Evolutionary conservation across 345 rosid genomes (phyloP).

Genomic region (Citrus trifoliata): DNA sequence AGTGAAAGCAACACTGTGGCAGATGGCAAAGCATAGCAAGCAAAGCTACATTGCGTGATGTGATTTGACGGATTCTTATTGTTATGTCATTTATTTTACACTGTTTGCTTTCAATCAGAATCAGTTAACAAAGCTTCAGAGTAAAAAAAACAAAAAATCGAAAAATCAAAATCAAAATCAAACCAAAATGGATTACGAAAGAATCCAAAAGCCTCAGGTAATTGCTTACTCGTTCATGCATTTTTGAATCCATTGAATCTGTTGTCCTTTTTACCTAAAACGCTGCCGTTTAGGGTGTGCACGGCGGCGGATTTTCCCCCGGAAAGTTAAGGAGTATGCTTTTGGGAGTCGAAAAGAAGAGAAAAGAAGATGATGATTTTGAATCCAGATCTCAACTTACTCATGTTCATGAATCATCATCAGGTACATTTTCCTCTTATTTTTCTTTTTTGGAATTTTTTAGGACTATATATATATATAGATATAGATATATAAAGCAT

Average conservation of each 20-base stretch:
- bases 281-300: slow-evolving; percentile 12
- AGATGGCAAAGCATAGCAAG: background rate
- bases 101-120: too few species aligned
- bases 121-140: background rate
- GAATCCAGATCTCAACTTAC: slow-evolving; percentile 59
- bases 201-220: slow-evolving; percentile 76
- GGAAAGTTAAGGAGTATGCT: slow-evolving; percentile 73
- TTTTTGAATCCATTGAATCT: background rate
- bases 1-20: too few species aligned
- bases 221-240: background rate
- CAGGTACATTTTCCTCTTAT: background rate
- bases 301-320: slow-evolving; percentile 72
- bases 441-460: background rate
- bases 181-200: slow-evolving; percentile 68
- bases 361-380: slow-evolving; percentile 46
- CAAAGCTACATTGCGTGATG: background rate
- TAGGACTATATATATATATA: too few species aligned
- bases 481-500: background rate
- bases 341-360: slow-evolving; percentile 61
- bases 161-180: background rate
- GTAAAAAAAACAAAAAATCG: too few species aligned
- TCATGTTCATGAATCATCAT: slow-evolving; percentile 42
- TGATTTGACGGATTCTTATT: background rate
- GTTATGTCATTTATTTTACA: background rate
- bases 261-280: slow-evolving; percentile 10